A percentile compares a stretch with the other conserved stretches of the same genome.
Conservation (phyloP, 306 rosid species). For the Crotalaria pallida region DNA sequence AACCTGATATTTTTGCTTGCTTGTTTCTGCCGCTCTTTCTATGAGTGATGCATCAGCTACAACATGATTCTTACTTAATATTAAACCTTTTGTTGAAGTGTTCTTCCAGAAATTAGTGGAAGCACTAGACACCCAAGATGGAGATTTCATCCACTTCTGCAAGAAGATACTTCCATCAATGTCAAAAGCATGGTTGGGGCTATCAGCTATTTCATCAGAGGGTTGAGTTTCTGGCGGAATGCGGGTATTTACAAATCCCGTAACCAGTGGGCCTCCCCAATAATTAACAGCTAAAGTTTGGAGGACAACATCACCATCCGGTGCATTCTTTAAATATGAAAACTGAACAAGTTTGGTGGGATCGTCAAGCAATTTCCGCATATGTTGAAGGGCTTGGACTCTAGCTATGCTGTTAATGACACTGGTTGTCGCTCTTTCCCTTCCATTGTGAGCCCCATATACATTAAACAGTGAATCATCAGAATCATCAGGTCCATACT, state of each 20-base stretch:
- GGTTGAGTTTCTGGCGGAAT: conserved; percentile 33
- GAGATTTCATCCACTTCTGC: conserved; percentile 83
- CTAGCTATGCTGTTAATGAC: conserved; percentile 74
- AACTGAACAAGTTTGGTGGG: conserved; percentile 86
- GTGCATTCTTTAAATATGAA: conserved; percentile 64
- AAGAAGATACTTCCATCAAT: conserved; percentile 90
- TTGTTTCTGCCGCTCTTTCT: conserved; percentile 67
- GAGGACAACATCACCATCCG: conserved; percentile 67
- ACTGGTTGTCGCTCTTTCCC: conserved; percentile 56
- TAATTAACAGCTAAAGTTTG: conserved; percentile 82
- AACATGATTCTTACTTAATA: conserved; percentile 76
- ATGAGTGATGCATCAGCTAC: conserved; percentile 68
- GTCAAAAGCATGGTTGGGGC: conserved; percentile 61
- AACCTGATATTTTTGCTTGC: conserved; percentile 50
- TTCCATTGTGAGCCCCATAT: conserved; percentile 77
- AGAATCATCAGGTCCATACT: conserved; percentile 71
- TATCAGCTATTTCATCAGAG: conserved; percentile 44
- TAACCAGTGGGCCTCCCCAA: conserved; percentile 82
- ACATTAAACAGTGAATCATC: conserved; percentile 60
- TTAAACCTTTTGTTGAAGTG: conserved; percentile 58
- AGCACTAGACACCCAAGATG: conserved; percentile 66
- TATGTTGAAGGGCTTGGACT: conserved; percentile 79
- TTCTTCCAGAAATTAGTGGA: conserved; percentile 79
- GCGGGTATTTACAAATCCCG: conserved; percentile 40
- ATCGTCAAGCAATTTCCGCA: conserved; percentile 77